Evolutionary conservation across 192 early-diverging fungal genomes (phyloP).

Genomic region (Ambispora gerdemannii): DNA sequence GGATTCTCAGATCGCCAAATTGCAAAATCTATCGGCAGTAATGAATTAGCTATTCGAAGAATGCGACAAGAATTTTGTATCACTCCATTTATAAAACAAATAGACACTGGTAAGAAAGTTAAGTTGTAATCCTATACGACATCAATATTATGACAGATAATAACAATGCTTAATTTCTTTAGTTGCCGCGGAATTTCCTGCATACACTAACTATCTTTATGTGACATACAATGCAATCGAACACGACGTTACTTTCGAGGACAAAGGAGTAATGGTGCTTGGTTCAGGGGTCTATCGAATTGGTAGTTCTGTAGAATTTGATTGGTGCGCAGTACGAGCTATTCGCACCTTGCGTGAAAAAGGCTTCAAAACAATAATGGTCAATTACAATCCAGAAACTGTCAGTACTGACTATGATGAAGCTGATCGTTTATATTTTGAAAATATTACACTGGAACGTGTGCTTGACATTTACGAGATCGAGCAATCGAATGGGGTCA

Average conservation of each 20-base stretch:
- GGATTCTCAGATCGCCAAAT: slow-evolving; percentile 93
- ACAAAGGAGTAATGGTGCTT: slow-evolving; percentile 91
- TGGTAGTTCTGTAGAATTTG: slow-evolving; percentile 96
- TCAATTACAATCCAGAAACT: slow-evolving; percentile 99
- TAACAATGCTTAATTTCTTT: too few relatives aligned
- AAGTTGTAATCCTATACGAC: too few relatives aligned
- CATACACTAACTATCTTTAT: slow-evolving; percentile 94
- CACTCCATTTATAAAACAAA: slow-evolving; percentile 87
- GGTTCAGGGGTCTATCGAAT: slow-evolving; percentile 98
- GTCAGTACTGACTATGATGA: slow-evolving; percentile 99
- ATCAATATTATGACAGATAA: too few relatives aligned
- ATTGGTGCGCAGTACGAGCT: slow-evolving; percentile 82
- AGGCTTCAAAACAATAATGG: slow-evolving; percentile 87
- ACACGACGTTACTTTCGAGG: slow-evolving; percentile 83
- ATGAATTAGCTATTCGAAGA: slow-evolving; percentile 70
- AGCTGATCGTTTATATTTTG: slow-evolving; percentile 98
- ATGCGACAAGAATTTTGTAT: slow-evolving; percentile 71
- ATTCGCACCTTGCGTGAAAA: slow-evolving; percentile 80
- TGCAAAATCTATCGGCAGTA: slow-evolving; percentile 49
- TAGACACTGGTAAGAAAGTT: slow-evolving; percentile 86
- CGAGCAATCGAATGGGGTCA: slow-evolving; percentile 77
- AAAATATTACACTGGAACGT: slow-evolving; percentile 91
- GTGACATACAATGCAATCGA: slow-evolving; percentile 93
- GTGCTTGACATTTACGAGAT: slow-evolving; percentile 93
- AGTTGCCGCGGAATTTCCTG: slow-evolving; percentile 94